Evolutionary conservation across 768 basidiomycete genomes (phyloP), one percentile per base, ranked within the genome.

Genomic region (Ramaria rubella): DNA sequence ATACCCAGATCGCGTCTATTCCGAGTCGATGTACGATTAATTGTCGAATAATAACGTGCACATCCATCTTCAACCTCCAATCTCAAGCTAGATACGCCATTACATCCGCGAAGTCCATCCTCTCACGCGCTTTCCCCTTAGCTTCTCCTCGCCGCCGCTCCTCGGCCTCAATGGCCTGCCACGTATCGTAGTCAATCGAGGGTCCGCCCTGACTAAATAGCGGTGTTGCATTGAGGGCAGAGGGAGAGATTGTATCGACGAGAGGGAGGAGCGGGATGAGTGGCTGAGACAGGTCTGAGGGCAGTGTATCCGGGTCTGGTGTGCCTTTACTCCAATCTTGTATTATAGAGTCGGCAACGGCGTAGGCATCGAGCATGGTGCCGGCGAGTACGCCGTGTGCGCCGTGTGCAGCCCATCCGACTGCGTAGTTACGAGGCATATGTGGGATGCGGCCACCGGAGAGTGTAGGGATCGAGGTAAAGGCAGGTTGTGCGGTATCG

Each of bases 321-420:
- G n/a, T n/a, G 42, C 15, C 73, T 72, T 27, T 66, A 72, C 63
- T 59, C 61, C 49, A 78, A 61, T 0, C 72, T 80, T 49, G 68
- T 1, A 92, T 59, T 52, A 97, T 80, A 0, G 78, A 73, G 36
- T 87, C 83, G 2, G 90, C 86, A 2, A 90, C 83, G 2, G 78
- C 77, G 65, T 93, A 92, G 21, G 94, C 90, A 66, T 96, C 80
- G 69, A 91, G 82, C 93, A 99, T 93, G 31, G 96, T 96, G 3
- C 85, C 77, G 1, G 92, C 94, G 44, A 98, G 76, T 12, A 98
- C 94, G 9, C 94, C 94, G 52, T 82, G 85, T 0, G 96, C 94
- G 33, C 95, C 95, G 3, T 81, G 83, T 2, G 91, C 86, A 2
- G 91, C 86, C 96, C 96, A 99, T 9, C 95, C 95, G 1, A 90